Evolutionary conservation across 2,329 filamentous ascomycete genomes (phyloP), one percentile per base, ranked within the genome.

Genomic region (Septoria linicola): DNA sequence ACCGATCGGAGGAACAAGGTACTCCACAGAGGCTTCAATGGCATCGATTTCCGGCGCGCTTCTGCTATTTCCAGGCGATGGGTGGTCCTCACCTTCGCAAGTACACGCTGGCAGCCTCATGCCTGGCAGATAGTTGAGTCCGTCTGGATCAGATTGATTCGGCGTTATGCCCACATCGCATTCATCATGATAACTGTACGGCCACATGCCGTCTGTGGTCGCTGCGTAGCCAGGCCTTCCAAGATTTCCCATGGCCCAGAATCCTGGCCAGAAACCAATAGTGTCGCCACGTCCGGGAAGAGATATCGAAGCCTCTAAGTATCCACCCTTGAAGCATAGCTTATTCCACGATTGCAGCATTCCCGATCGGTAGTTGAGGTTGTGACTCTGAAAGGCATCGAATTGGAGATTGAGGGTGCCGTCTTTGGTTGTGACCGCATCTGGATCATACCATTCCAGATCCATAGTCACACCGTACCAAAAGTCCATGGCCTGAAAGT

Each of bases 161-260:
- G 82, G 76, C 1, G 85, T 88, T 57, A 88, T 88, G 20, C 85
- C 85, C 19, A 77, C 76, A 66, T 88, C 85, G 62, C 85, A 88
- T 36, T 77, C 69, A 59, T 87, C 78, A 58, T 82, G 76, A 64
- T 88, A 88, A 59, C 81, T 86, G 71, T 88, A 88, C 0, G 85
- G 85, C 85, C 85, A 88, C 67, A 87, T 75, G 3, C 85, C 85
- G 55, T 88, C 84, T 0, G 84, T 88, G 1, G 84, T 86, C 8
- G 83, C 80, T 25, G 81, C 76, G 67, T 86, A 86, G 10, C 85
- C 85, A 20, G 85, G 82, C 57, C 85, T 77, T 31, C 81, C 85
- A 17, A 88, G 75, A 62, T 88, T 88, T 3, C 85, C 85, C 82
- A 88, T 87, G 0, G 83, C 76, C 85, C 85, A 88, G 68, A 87